Evolutionary conservation across 805 yeast species (phyloP), one percentile per base, ranked within the genome.

Genomic region (Candida xiaguanensis): DNA sequence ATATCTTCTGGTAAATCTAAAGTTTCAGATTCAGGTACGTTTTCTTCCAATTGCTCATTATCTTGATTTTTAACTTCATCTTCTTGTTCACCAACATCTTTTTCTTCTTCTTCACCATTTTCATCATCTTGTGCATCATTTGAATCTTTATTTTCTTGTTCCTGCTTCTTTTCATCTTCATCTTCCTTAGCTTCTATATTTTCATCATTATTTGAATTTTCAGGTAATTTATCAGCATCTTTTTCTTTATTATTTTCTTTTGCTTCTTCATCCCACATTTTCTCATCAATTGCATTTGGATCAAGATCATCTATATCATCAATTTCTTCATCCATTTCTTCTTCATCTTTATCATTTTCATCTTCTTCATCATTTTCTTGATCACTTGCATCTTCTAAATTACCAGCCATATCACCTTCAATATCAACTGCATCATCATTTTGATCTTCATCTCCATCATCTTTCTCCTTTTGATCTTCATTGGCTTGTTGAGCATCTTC

Each of bases 381-480:
- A 40, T 77, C 83, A 8, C 89, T 79, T 11, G 80, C 72, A 47
- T 90, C 89, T 59, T 91, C 96, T 7, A 83, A 59, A 19, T 87
- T 80, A 39, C 99, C 99, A 17, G 93, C 96, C 95, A 93, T 87
- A 51, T 93, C 98, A 25, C 97, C 96, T 51, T 90, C 95, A 57
- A 90, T 85, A 36, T 88, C 95, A 33, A 86, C 89, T 4, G 97
- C 97, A 57, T 88, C 88, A 46, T 87, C 88, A 37, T 88, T 78
- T 7, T 79, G 82, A n/a, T 83, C 83, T 8, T 80, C 82, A 1
- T 64, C 67, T 5, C 79, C 76, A n/a, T 80, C 73, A 19, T 64
- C 65, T 16, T 84, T 77, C 26, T 82, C 77, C 28, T 65, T 54
- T 37, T 84, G 75, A 26, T 89, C 91, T 26, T 89, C 90, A 48